Evolutionary conservation across 768 basidiomycete genomes (phyloP), one percentile per base, ranked within the genome.

Genomic region (Paxillus rubicundulus): DNA sequence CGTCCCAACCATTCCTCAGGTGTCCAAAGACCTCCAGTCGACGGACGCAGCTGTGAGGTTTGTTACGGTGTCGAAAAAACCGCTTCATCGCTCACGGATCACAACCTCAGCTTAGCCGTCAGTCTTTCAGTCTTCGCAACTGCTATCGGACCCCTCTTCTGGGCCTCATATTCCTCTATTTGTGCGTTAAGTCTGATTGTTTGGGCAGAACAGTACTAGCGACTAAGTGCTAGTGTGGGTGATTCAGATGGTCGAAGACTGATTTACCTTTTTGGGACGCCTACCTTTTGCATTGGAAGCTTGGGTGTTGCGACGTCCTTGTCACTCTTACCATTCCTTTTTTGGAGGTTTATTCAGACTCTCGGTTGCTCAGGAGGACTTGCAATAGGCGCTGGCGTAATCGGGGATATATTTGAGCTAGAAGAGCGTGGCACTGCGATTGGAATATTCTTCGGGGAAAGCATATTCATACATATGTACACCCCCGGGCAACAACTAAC

Each of bases 1-100:
- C 61, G 74, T 86, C 1, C 87, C 87, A 0, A 79, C 81, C 0
- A 85, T 89, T 48, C 85, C 86, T 0, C 76, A 84, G 44, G 81
- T 90, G 52, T 81, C 86, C 2, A 67, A 67, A 24, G 86, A 89
- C 52, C 61, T 89, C 5, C 47, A 77, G 13, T 75, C 84, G 0
- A 81, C 84, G 0, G 75, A 75, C 0, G 50, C 75, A 12, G 67
- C 85, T 17, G 74, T 88, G 43, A 85, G 81, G 81, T 80, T 40
- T 2, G 55, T 30, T 16, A 27, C 9, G 2, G 20, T 24, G 9
- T n/a, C 4, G 6, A 8, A 13, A n/a, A 5, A 12, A 13, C 8
- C 34, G 5, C 16, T 18, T 4, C 4, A 42, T 17, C 8, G 7
- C 20, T 7, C 4, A 24, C n/a, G 8, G 20, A n/a, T 10, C 17